Evolutionary conservation across 2,329 filamentous ascomycete genomes (phyloP), one percentile per base, ranked within the genome.

Genomic region (Calonectria multiphialidica): DNA sequence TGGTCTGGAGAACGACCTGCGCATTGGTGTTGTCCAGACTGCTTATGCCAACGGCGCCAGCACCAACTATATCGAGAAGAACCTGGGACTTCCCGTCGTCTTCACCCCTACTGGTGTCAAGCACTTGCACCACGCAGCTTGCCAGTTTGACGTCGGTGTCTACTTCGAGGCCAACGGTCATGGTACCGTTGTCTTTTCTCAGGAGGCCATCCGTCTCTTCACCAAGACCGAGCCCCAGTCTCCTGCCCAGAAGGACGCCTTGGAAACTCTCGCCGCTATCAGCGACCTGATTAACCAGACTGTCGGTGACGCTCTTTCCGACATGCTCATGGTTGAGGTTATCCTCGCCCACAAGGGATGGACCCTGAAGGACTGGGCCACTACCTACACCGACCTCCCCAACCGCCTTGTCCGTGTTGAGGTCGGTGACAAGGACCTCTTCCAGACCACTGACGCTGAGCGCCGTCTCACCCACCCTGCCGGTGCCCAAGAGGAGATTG

Each of bases 131-230:
- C 97, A 98, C 81, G 97, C 95, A n/a, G 97, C 97, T 45, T 92
- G 94, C 80, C 94, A 96, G 76, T 98, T 97, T 79, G 97, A 99
- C 80, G 93, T 98, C 68, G 97, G 97, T 70, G 95, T 98, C 65
- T 99, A 99, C 87, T 99, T 99, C 80, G 97, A 99, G 87, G 97
- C 97, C 76, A 99, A 99, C 82, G 97, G 97, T 35, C 97, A 99
- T 84, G 97, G 97, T 76, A 99, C 97, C 12, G 94, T 98, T 42
- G 93, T 98, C 67, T 99, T 99, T 88, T 98, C 95, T 1, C 91
- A 93, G 70, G 92, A 94, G 72, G 96, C 96, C 5, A 87, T 96
- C 57, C 93, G 93, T 78, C 89, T 91, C 61, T 97, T 99, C 86
- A 90, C 89, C 77, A 93, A 91, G 79, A 93, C 93, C 72, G 90